Conservation (phyloP, 768 basidiomycete genomes). For the Pisolithus orientalis region DNA sequence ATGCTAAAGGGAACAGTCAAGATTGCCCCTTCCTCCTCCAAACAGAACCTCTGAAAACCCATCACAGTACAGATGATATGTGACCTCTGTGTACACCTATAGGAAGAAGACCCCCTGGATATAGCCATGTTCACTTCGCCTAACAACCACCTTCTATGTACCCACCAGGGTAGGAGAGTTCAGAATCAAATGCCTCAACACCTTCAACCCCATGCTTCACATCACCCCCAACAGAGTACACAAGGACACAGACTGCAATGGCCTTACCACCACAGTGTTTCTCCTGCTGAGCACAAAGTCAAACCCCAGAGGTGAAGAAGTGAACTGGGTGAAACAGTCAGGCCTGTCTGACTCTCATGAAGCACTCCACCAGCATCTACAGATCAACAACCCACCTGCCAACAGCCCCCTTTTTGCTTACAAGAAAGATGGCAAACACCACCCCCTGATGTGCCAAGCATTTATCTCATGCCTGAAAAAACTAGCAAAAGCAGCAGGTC, state of each 20-base stretch:
- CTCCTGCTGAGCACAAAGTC: slow-evolving; percentile 27
- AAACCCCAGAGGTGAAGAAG: slow-evolving; percentile 22
- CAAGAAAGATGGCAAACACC: too few species aligned
- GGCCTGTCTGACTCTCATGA: slow-evolving; percentile 19
- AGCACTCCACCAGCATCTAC: slow-evolving; percentile 21
- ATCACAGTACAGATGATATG: too few species aligned
- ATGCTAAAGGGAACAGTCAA: too few species aligned
- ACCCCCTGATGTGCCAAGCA: too few species aligned
- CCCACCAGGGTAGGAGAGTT: background rate
- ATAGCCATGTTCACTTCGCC: background rate
- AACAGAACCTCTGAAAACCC: too few species aligned
- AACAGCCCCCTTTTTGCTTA: too few species aligned
- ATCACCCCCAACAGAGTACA: background rate
- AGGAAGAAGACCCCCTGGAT: background rate
- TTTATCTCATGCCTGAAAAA: too few species aligned
- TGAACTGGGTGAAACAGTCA: slow-evolving; percentile 27
- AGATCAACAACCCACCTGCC: background rate
- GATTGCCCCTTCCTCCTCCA: too few species aligned
- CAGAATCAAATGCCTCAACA: background rate
- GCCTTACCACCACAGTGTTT: slow-evolving; percentile 18
- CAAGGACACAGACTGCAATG: background rate
- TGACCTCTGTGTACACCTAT: background rate
- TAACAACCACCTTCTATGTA: too few species aligned
- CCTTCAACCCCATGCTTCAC: background rate
- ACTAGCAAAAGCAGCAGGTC: too few species aligned